Percentiles rank a stretch among this genome's conserved stretches.
Conservation (phyloP, 176 grass and related monocot species). For the Cenchrus purpureus region DNA sequence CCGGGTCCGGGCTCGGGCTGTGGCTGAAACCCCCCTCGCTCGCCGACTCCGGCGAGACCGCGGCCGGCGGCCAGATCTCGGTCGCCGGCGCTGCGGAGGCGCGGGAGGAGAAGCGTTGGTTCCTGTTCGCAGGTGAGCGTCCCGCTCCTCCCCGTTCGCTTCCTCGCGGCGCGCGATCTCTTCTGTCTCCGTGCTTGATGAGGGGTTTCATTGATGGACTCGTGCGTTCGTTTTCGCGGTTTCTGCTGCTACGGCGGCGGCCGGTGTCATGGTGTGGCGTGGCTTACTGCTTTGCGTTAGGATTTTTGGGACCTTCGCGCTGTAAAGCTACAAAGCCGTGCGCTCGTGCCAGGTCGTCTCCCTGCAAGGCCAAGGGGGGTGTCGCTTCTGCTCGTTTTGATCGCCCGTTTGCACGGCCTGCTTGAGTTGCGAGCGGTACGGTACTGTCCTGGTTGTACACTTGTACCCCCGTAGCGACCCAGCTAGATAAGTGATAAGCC, state of each 20-base stretch:
- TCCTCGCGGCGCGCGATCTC: background rate
- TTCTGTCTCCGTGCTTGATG: background rate
- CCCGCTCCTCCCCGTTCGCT: background rate
- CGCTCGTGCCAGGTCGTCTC: background rate
- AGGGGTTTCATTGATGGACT: background rate
- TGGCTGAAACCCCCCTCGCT: slow-evolving; percentile 57
- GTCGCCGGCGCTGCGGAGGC: slow-evolving; percentile 2
- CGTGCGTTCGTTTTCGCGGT: background rate
- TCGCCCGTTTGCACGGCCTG: background rate
- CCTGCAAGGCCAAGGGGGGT: background rate
- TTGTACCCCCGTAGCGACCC: background rate
- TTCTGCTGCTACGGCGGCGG: no score
- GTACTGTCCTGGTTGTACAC: slow-evolving; percentile 13
- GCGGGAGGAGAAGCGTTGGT: slow-evolving; percentile 31
- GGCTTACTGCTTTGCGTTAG: background rate
- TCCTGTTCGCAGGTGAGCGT: slow-evolving; percentile 70
- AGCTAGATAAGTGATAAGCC: slow-evolving; percentile 17
- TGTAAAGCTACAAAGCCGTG: slow-evolving; percentile 2
- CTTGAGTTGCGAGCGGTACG: background rate
- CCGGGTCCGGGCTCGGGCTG: slow-evolving; percentile 56
- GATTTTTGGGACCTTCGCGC: background rate
- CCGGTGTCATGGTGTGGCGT: background rate
- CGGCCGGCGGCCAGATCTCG: slow-evolving; percentile 48
- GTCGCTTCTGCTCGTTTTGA: background rate
- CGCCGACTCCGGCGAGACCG: slow-evolving; percentile 47